A percentile compares a stretch with the other conserved stretches of the same genome.
phyloP scores from a whole-genome alignment of 2,329 filamentous ascomycete species.

The Nemania sp. region DNA sequence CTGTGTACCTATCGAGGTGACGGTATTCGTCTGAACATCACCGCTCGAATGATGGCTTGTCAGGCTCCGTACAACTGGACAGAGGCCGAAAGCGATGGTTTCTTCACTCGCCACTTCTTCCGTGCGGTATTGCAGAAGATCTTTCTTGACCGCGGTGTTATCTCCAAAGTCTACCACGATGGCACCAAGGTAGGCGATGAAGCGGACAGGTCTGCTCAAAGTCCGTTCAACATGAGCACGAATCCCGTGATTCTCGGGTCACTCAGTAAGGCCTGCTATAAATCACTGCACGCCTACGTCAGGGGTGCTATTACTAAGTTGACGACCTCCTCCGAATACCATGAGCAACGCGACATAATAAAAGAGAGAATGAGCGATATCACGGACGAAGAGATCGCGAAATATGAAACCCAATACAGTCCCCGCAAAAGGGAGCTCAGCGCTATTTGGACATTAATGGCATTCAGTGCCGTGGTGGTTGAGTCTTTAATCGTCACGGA shows the following conservation, averaged over 20 bases:
- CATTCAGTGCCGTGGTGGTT: constrained; percentile 86
- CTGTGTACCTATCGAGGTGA: constrained; percentile 62
- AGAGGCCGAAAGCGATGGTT: constrained; percentile 74
- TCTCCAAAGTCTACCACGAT: constrained; percentile 61
- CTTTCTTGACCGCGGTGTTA: constrained; percentile 83
- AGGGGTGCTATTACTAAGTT: constrained; percentile 81
- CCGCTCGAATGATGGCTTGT: constrained; percentile 96
- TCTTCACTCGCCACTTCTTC: constrained; percentile 93
- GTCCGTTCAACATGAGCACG: constrained; percentile 62
- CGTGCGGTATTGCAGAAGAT: constrained; percentile 88
- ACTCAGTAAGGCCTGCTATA: constrained; percentile 78
- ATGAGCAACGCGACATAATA: constrained; percentile 61
- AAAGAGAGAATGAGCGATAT: constrained; percentile 67
- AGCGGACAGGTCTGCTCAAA: constrained; percentile 33
- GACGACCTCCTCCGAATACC: constrained; percentile 59
- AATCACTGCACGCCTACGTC: constrained; percentile 75
- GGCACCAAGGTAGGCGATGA: constrained; percentile 37
- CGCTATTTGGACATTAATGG: constrained; percentile 93
- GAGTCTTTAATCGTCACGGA: constrained; percentile 91
- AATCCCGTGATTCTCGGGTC: constrained; percentile 87
- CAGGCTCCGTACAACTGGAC: constrained; percentile 96
- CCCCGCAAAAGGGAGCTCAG: constrained; percentile 79
- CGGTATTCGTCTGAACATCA: constrained; percentile 89
- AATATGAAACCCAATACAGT: constrained; percentile 69
- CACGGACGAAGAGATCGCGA: constrained; percentile 73